Percentiles rank a stretch among this genome's conserved stretches.
These are phyloP conservation scores for Acacia melanoxylon DNA, from an alignment of 306 rosid genomes.

Conservation along the genomic window DNA sequence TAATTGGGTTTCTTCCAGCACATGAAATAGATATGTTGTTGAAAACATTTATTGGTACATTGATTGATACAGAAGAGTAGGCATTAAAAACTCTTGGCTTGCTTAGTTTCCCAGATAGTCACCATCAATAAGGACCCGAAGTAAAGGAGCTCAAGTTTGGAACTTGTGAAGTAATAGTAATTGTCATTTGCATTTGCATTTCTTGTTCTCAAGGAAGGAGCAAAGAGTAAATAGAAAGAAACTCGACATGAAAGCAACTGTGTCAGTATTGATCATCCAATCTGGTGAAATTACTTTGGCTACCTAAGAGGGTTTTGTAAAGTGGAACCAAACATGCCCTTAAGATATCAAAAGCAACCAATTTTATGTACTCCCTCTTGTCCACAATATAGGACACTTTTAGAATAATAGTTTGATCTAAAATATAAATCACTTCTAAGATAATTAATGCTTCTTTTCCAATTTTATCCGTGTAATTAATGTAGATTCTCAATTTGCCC, in stretches of 20 bases:
- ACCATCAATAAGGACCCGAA: slow-evolving; percentile 12
- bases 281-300: neutral
- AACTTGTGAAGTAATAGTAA: slow-evolving; percentile 13
- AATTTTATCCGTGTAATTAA: no score
- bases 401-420: no score
- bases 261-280: neutral
- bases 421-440: no score
- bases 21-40: slow-evolving; percentile 30
- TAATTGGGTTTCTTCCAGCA: slow-evolving; percentile 29
- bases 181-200: neutral
- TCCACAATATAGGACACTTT: no score
- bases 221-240: neutral
- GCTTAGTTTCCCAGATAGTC: slow-evolving; percentile 29
- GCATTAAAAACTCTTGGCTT: slow-evolving; percentile 34
- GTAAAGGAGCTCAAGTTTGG: slow-evolving; percentile 5
- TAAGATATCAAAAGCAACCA: slow-evolving; percentile 20
- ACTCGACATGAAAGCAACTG: neutral
- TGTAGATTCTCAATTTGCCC: no score
- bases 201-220: neutral
- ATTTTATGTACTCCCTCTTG: neutral
- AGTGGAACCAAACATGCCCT: no score
- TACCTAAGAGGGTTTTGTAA: no score
- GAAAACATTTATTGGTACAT: slow-evolving; percentile 25
- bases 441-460: no score
- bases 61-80: slow-evolving; percentile 31